These are phyloP conservation scores for Eimeria maxima DNA, from an alignment of 169 alveolate species.

Conservation along the genomic window DNA sequence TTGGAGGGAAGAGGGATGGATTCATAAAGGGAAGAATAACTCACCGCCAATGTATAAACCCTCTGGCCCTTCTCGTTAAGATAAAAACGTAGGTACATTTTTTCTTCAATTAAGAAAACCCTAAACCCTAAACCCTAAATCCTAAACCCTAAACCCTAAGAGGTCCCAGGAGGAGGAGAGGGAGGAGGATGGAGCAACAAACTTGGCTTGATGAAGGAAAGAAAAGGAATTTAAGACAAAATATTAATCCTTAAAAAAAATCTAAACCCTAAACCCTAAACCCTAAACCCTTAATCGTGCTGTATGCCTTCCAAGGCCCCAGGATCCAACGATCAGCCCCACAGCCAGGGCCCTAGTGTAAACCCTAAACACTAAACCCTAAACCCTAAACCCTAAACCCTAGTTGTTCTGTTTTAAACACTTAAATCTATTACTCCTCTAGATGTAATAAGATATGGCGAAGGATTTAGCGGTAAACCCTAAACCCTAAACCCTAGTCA, in stretches of 20 bases:
- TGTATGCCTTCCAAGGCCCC: background rate
- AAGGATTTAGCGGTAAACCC: background rate
- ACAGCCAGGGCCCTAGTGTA: background rate
- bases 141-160: conserved; percentile 43
- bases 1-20: no score
- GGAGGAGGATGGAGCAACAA: background rate
- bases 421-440: background rate
- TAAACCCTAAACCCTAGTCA: conserved; percentile 8
- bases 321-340: background rate
- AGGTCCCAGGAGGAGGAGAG: background rate
- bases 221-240: no score
- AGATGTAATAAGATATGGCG: background rate
- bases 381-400: conserved; percentile 40
- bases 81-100: conserved; percentile 84
- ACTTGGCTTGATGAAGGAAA: background rate
- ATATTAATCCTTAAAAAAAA: background rate
- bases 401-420: background rate
- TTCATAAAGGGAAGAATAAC: no score
- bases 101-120: no score
- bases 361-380: conserved; percentile 28
- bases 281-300: conserved; percentile 1
- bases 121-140: conserved; percentile 29
- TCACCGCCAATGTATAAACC: conserved; percentile 83
- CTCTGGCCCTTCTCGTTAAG: conserved; percentile 82
- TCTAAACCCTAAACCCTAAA: conserved; percentile 17